Evolutionary conservation across 2,329 filamentous ascomycete species (phyloP), one percentile per base, ranked within the genome.

Genomic region (Paecilomyces fulvus): DNA sequence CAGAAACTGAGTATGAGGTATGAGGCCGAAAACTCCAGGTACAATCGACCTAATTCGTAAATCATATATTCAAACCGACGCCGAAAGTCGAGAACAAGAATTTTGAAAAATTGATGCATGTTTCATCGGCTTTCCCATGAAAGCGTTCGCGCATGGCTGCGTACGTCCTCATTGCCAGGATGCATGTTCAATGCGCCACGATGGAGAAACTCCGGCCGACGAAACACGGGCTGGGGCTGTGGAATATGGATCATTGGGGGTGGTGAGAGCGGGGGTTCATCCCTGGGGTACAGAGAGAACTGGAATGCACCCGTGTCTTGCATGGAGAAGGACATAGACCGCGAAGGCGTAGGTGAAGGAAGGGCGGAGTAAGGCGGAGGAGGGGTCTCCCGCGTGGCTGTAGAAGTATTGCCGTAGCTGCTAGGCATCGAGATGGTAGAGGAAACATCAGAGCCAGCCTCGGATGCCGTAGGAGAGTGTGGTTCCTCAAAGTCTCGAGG

Each of bases 381-480:
- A 1, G 72, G 73, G 0, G 73, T 75, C 33, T 75, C 73, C 14
- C 71, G 62, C 4, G 73, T 76, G 8, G 73, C 73, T 2, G 73
- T 76, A 0, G 73, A 76, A 2, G 73, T 76, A 56, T 75, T 75
- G 6, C 73, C 73, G 59, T 73, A 74, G 53, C 72, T 75, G 60
- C 73, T 75, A 1, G 72, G 72, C 54, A 73, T 72, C 9, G 73
- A 76, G 52, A 74, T 64, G 10, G 70, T 67, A 3, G 73, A 76
- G 20, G 73, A 75, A 43, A 63, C 67, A 58, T 75, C 73, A 3
- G 71, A 71, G 0, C 69, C 65, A 30, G 65, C 60, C 46, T 71
- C 70, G 21, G 70, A 67, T 20, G 52, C 30, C 1, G 57, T 50
- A 17, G 52, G 21, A 17, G 59, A 33, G 11, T 21, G 21, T 48